Evolutionary conservation across 139 green algal genomes (phyloP), one percentile per base, ranked within the genome.

Genomic region (Micromonas pusilla): DNA sequence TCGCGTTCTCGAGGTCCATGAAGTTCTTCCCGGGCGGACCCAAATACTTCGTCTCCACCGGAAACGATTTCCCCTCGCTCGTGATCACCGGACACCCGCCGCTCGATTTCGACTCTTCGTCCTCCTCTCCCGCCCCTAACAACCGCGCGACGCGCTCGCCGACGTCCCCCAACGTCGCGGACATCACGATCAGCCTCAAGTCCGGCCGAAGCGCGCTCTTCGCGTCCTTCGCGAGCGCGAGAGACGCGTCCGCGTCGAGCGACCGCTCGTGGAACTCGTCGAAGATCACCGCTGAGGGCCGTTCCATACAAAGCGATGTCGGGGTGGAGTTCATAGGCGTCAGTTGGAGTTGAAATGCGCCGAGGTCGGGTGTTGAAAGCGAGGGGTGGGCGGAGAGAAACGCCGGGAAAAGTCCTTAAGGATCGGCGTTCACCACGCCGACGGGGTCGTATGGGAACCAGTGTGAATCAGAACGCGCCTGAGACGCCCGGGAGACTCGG

Each of bases 261-360:
- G 79, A 84, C 45, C 89, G 81, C 76, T 92, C 89, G 79, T 92
- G 89, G 77, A 90, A 90, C 79, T 91, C 85, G 64, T 86, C 85
- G 25, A 88, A 68, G 13, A 88, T 26, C 21, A 88, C 57, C 26
- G 75, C 75, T 4, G n/a, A n/a, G n/a, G n/a, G n/a, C n/a, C n/a
- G n/a, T n/a, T n/a, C n/a, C n/a, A n/a, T n/a, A n/a, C n/a, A n/a
- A n/a, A n/a, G n/a, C n/a, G n/a, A n/a, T n/a, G n/a, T n/a, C n/a
- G n/a, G n/a, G n/a, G n/a, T n/a, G n/a, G n/a, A n/a, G n/a, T n/a
- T n/a, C n/a, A n/a, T n/a, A n/a, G n/a, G n/a, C n/a, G n/a, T n/a
- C n/a, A n/a, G n/a, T n/a, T n/a, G n/a, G n/a, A n/a, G n/a, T n/a
- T n/a, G n/a, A n/a, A n/a, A n/a, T n/a, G n/a, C n/a, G n/a, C n/a